phyloP scores from a whole-genome alignment of 129 eudicot species.

The Flaveria brownii region DNA sequence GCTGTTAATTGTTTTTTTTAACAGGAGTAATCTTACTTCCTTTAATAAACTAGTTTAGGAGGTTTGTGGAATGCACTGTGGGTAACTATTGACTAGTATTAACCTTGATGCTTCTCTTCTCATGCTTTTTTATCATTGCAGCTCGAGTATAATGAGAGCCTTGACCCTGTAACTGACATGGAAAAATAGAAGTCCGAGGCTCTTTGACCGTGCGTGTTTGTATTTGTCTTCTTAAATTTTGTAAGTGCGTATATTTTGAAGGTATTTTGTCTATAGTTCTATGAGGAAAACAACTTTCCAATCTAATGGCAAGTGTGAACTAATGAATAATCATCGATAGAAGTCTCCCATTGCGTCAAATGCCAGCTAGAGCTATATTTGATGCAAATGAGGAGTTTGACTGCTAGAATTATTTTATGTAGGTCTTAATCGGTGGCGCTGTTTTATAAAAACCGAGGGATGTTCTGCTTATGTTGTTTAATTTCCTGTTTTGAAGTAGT shows the following conservation, averaged over 20 bases:
- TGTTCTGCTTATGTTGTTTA: not conserved
- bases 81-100: not conserved
- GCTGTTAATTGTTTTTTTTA: not conserved
- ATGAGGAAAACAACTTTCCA: conserved; percentile 23
- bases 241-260: conserved; percentile 29
- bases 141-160: conserved; percentile 67
- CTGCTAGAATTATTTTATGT: not conserved
- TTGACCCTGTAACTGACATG: conserved; percentile 53
- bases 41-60: not conserved
- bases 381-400: conserved; percentile 27
- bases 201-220: conserved; percentile 10
- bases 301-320: not conserved
- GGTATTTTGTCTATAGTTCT: conserved; percentile 16
- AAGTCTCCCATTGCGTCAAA: conserved; percentile 6
- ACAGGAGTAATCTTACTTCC: not conserved
- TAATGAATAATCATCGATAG: conserved; percentile 7
- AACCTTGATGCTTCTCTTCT: not conserved
- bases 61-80: not conserved
- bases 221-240: conserved; percentile 31
- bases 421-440: not conserved
- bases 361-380: not conserved
- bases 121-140: conserved; percentile 39
- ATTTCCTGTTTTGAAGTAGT: conserved; percentile 4
- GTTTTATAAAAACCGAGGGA: not conserved
- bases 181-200: conserved; percentile 32